A percentile compares a stretch with the other conserved stretches of the same genome.
Conservation (phyloP, 2,329 filamentous ascomycete genomes). For the Penicillium frequentans region DNA sequence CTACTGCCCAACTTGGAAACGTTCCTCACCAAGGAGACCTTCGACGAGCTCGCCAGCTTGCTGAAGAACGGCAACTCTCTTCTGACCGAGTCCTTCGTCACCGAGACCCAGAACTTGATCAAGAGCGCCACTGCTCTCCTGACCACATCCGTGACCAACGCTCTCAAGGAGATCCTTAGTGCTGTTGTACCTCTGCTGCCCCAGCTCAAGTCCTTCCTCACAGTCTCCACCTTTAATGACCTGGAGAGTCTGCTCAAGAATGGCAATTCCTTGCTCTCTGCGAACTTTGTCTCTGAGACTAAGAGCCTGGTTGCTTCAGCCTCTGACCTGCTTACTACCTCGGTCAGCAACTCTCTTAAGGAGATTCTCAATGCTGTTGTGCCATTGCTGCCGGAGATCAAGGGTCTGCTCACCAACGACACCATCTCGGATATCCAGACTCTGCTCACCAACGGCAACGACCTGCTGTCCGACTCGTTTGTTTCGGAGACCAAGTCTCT, state of each 20-base stretch:
- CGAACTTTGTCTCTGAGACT: slow-evolving; percentile 21
- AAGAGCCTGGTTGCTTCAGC: slow-evolving; percentile 19
- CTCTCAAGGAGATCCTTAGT: slow-evolving; percentile 19
- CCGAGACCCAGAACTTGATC: slow-evolving; percentile 20
- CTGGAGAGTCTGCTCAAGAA: slow-evolving; percentile 11
- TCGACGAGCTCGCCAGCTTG: slow-evolving; percentile 5
- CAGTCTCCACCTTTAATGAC: slow-evolving; percentile 11
- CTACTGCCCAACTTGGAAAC: slow-evolving; percentile 20
- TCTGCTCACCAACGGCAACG: slow-evolving; percentile 15
- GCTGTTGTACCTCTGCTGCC: slow-evolving; percentile 18
- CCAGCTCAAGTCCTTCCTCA: slow-evolving; percentile 19
- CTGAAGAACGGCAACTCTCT: slow-evolving; percentile 21
- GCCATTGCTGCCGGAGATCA: slow-evolving; percentile 20
- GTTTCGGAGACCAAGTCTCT: slow-evolving; percentile 21
- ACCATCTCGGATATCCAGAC: slow-evolving; percentile 14
- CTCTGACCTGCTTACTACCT: slow-evolving; percentile 19
- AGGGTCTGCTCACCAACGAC: slow-evolving; percentile 15
- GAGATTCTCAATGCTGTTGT: slow-evolving; percentile 16
- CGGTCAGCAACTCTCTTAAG: slow-evolving; percentile 19
- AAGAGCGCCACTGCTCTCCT: slow-evolving; percentile 19
- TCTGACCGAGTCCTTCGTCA: slow-evolving; percentile 21
- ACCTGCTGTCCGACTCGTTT: slow-evolving; percentile 19
- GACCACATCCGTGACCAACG: slow-evolving; percentile 18
- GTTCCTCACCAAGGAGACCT: slow-evolving; percentile 21
- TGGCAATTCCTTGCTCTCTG: slow-evolving; percentile 17